These are phyloP conservation scores for Solanum lignicaule DNA, from an alignment of 257 asterid genomes.

Conservation along the genomic window DNA sequence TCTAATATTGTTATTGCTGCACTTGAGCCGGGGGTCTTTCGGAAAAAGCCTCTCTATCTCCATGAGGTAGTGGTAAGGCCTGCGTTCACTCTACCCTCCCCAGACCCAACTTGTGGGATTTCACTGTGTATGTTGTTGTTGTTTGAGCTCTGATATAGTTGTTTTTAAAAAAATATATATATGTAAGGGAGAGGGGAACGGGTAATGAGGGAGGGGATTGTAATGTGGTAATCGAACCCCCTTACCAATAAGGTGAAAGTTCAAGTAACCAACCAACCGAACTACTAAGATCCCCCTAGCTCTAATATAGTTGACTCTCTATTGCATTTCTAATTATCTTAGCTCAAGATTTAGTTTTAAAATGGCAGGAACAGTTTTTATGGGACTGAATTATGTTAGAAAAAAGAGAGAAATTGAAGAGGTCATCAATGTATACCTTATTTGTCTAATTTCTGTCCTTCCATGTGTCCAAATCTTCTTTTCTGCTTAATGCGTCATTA, in stretches of 20 bases:
- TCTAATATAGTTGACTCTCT: neutral
- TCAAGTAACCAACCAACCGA: neutral
- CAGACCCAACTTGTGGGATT: neutral
- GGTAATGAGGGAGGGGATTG: neutral
- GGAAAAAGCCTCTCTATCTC: neutral
- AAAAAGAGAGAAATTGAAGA: neutral
- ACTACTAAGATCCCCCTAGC: neutral
- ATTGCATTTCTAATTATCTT: neutral
- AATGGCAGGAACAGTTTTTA: neutral
- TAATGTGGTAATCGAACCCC: neutral
- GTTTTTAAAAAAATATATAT: neutral
- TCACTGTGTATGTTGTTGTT: neutral
- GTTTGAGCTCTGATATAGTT: neutral
- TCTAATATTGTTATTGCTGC: neutral
- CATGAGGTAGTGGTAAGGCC: neutral
- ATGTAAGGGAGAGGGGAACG: neutral
- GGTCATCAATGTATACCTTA: neutral
- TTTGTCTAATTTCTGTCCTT: neutral
- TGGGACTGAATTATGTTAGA: neutral
- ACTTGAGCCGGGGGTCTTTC: neutral
- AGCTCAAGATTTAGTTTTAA: neutral
- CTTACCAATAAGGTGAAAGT: neutral
- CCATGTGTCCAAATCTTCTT: neutral
- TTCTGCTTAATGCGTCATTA: neutral
- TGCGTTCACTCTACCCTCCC: neutral